These are phyloP conservation scores for Rubroshorea leprosula DNA, from an alignment of 345 rosid species.

Conservation along the genomic window DNA sequence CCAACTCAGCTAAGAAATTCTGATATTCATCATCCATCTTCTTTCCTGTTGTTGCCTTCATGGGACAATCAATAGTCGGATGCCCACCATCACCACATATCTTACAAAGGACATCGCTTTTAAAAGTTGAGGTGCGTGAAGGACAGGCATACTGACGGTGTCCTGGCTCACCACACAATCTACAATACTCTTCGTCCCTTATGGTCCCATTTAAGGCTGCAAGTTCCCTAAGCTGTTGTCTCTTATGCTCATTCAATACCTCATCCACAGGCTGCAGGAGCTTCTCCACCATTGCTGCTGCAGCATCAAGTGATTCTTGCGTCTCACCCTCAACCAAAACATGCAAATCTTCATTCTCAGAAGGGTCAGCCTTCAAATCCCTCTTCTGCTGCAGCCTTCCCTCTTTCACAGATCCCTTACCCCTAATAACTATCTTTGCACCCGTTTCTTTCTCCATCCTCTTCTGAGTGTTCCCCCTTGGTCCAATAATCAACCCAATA, in stretches of 20 bases:
- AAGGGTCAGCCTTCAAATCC: conserved; percentile 86
- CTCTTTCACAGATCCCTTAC: conserved; percentile 92
- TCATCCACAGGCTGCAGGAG: conserved; percentile 96
- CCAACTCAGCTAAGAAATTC: conserved; percentile 89
- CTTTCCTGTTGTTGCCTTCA: conserved; percentile 89
- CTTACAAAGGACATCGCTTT: conserved; percentile 95
- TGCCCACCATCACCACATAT: conserved; percentile 99
- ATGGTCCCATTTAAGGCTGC: conserved; percentile 96
- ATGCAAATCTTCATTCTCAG: conserved; percentile 97
- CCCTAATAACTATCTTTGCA: conserved; percentile 91
- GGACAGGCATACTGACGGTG: conserved; percentile 91
- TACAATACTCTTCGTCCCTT: conserved; percentile 92
- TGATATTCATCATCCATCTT: conserved; percentile 99
- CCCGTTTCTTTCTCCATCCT: conserved; percentile 97
- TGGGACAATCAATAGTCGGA: conserved; percentile 95
- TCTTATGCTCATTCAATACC: conserved; percentile 92
- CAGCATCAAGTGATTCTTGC: conserved; percentile 82
- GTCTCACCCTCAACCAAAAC: conserved; percentile 97
- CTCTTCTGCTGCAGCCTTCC: conserved; percentile 92
- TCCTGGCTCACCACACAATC: conserved; percentile 92
- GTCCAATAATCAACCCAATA: conserved; percentile 89
- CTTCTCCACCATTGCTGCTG: conserved; percentile 98
- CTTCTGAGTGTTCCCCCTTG: conserved; percentile 96
- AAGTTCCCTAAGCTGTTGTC: conserved; percentile 95
- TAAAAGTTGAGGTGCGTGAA: conserved; percentile 87